Conservation (phyloP, 2,329 filamentous ascomycete genomes). For the Ascocoryne sarcoides region DNA sequence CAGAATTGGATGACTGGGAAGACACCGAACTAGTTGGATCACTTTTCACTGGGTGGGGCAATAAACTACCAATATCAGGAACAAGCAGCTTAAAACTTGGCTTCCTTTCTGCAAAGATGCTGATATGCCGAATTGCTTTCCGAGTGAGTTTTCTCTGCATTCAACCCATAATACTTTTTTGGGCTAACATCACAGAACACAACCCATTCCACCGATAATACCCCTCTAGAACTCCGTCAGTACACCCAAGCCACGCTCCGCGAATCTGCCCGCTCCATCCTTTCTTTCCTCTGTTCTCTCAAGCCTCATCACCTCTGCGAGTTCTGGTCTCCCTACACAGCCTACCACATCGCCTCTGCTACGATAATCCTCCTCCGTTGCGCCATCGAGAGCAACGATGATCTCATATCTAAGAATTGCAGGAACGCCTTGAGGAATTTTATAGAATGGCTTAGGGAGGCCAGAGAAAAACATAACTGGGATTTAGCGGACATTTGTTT, state of each 20-base stretch:
- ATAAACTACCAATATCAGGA: conserved; percentile 6
- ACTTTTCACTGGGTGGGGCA: not conserved
- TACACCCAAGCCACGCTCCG: conserved; percentile 17
- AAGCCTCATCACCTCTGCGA: conserved; percentile 17
- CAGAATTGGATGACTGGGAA: conserved; percentile 16
- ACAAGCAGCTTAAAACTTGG: conserved; percentile 12
- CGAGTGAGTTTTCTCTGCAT: conserved; percentile 7
- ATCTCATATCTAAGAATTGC: conserved; percentile 5
- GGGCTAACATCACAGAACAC: conserved; percentile 1
- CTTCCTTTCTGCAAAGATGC: conserved; percentile 14
- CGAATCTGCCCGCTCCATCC: conserved; percentile 20
- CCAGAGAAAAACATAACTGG: conserved; percentile 22
- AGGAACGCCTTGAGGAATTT: conserved; percentile 4
- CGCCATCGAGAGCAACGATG: conserved; percentile 14
- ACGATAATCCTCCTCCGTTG: conserved; percentile 16
- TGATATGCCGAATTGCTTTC: conserved; percentile 14
- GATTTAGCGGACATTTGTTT: conserved; percentile 20
- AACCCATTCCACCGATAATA: conserved; percentile 5
- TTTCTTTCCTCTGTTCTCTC: conserved; percentile 19
- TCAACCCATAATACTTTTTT: too few relatives aligned
- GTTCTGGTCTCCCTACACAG: conserved; percentile 28
- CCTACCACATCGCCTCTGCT: conserved; percentile 26
- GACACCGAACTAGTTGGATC: conserved; percentile 8
- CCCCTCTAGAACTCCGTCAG: conserved; percentile 6
- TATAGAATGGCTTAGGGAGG: conserved; percentile 9